Percentiles rank a stretch among this genome's conserved stretches.
Conservation (phyloP, 768 basidiomycete species). For the Trametes cingulata region DNA sequence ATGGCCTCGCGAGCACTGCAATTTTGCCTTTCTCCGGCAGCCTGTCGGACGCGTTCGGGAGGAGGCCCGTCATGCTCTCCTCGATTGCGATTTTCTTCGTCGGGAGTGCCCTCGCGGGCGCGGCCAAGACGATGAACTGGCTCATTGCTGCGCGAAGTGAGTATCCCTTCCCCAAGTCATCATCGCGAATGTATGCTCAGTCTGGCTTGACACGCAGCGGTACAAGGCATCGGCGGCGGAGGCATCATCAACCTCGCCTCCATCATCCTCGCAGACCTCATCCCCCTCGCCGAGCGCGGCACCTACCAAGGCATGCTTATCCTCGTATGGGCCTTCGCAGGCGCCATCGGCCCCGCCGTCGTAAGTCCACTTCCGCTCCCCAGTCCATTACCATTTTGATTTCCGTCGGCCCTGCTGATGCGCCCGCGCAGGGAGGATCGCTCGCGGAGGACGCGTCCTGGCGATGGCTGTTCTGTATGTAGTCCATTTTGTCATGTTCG, state of each 20-base stretch:
- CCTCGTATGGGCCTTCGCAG: slow-evolving; percentile 12
- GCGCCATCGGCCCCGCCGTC: slow-evolving; percentile 30
- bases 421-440: slow-evolving; percentile 24
- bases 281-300: slow-evolving; percentile 28
- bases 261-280: slow-evolving; percentile 29
- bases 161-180: background rate
- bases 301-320: slow-evolving; percentile 33
- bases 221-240: slow-evolving; percentile 31
- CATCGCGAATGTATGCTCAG: too few species aligned
- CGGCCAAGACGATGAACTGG: slow-evolving; percentile 41
- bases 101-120: slow-evolving; percentile 43
- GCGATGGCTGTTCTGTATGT: slow-evolving; percentile 23
- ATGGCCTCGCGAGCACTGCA: slow-evolving; percentile 37
- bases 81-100: slow-evolving; percentile 37
- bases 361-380: background rate
- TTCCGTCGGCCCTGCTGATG: too few species aligned
- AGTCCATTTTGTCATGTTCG: background rate
- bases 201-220: slow-evolving; percentile 22
- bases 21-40: slow-evolving; percentile 32
- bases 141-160: slow-evolving; percentile 36
- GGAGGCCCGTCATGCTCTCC: slow-evolving; percentile 33
- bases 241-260: slow-evolving; percentile 24
- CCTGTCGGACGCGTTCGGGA: slow-evolving; percentile 31
- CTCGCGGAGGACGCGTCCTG: slow-evolving; percentile 16
- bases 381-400: background rate